Conservation (phyloP, 202 grass and related monocot genomes). For the Alloteropsis angusta region DNA sequence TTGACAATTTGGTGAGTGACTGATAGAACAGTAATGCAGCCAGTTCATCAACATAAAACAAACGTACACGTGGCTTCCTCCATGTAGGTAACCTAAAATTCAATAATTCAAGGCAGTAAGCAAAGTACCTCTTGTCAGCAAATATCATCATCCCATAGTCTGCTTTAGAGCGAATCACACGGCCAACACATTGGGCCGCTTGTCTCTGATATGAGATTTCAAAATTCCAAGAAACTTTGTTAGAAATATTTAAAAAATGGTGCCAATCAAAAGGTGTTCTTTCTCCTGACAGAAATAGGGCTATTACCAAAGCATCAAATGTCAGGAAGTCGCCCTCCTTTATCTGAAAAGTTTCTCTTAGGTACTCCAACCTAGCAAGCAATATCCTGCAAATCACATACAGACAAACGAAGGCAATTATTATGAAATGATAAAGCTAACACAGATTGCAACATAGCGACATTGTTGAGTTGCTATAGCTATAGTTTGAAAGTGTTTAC, state of each 20-base stretch:
- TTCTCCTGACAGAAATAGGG: not conserved
- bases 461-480: not conserved
- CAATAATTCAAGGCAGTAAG: not conserved
- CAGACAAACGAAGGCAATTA: not conserved
- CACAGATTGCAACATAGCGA: not conserved
- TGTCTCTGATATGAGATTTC: slow-evolving; percentile 55
- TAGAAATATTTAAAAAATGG: not conserved
- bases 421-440: not conserved
- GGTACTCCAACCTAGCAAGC: slow-evolving; percentile 94
- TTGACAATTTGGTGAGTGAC: not conserved
- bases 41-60: not conserved
- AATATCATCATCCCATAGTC: slow-evolving; percentile 99
- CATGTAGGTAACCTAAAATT: not conserved
- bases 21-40: not conserved
- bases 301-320: slow-evolving; percentile 91
- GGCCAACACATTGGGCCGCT: slow-evolving; percentile 94
- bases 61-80: not conserved
- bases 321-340: slow-evolving; percentile 96
- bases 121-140: slow-evolving; percentile 83
- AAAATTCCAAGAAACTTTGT: slow-evolving; percentile 13
- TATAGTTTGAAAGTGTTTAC: not conserved
- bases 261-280: not conserved
- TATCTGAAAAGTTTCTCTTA: slow-evolving; percentile 97
- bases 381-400: slow-evolving; percentile 66
- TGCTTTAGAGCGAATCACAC: slow-evolving; percentile 94